Evolutionary conservation across 495 filamentous ascomycete genomes (phyloP), one percentile per base, ranked within the genome.

Genomic region (Aspergillus wentii): DNA sequence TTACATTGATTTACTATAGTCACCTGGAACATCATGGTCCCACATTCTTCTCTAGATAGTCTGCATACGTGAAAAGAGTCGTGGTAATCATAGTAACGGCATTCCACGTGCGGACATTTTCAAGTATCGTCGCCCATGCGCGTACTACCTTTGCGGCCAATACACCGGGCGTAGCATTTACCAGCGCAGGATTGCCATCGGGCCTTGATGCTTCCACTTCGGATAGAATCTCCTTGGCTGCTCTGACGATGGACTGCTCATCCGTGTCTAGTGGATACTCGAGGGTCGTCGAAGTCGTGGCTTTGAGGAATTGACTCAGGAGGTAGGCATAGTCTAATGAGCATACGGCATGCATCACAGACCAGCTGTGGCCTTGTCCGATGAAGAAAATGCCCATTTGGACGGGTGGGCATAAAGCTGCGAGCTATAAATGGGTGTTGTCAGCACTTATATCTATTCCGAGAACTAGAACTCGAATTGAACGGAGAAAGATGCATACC

Each of bases 321-420:
- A 57, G 27, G 9, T 49, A 33, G 0, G 57, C 57, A 23, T 50
- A 62, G n/a, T 62, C 54, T 9, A 62, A 48, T 17, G 44, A 44
- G 32, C 53, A 57, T 17, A 60, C 35, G 3, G 56, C 51, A 36
- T 60, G 53, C 41, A 54, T 44, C 15, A 62, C 48, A 5, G 42
- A 43, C 57, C 55, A 62, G 17, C 53, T 54, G 17, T 51, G 47
- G 8, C 39, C 44, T 8, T 29, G 41, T 11, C 55, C 49, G 34
- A 56, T 49, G 8, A 48, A 49, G 10, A 33, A 19, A 7, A 62
- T 35, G 13, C 57, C 57, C 4, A 62, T 45, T 30, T 49, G 45
- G 16, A 58, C 52, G 0, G 52, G 49, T 19, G 56, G 40, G 27
- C 48, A 56, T 19, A 62, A 41, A 21, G 55, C 55, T 28, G 58